Base-by-base conservation (phyloP, 2,329 filamentous ascomycete genomes). In the Taxawa tesnikishii region DNA sequence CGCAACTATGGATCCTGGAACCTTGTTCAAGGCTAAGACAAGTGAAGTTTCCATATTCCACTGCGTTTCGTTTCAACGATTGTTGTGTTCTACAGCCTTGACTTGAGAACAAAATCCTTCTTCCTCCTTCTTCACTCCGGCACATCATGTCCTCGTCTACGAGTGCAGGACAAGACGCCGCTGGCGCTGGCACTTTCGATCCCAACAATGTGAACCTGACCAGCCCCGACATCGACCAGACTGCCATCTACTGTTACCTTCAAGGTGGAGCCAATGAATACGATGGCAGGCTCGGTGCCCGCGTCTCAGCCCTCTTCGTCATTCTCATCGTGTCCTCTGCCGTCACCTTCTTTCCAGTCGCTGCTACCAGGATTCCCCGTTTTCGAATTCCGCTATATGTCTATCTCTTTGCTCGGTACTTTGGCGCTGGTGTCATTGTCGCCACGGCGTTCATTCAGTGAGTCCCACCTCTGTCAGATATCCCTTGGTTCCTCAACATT, bases 161-260 rank as follows among this genome's bases (percentile, higher is more conserved):
- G n/a, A n/a, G n/a, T n/a, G n/a, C n/a, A n/a, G n/a, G n/a, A n/a
- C n/a, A n/a, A n/a, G n/a, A n/a, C n/a, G n/a, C n/a, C n/a, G n/a
- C n/a, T n/a, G n/a, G n/a, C n/a, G n/a, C n/a, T n/a, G n/a, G n/a
- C n/a, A n/a, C n/a, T 13, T 33, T 36, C 26, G 15, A 36, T 7
- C 25, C 34, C 2, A 15, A 19, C 11, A 3, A 17, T 7, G 34
- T 32, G 30, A 30, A 37, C 15, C 50, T 68, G 14, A 47, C 53
- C 27, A 59, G 51, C 2, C 60, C 50, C 8, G 60, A 64, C 41
- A 51, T 55, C 2, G 44, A 43, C 3, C 48, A 60, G 3, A n/a
- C n/a, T n/a, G n/a, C n/a, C n/a, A 48, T 75, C 27, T 53, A 70
- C 43, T 75, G 70, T 47, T 71, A 63, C 46, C 44, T 73, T 12